These are phyloP conservation scores for Pythium sp. DNA, from an alignment of 352 stramenopile genomes.

Conservation along the genomic window DNA sequence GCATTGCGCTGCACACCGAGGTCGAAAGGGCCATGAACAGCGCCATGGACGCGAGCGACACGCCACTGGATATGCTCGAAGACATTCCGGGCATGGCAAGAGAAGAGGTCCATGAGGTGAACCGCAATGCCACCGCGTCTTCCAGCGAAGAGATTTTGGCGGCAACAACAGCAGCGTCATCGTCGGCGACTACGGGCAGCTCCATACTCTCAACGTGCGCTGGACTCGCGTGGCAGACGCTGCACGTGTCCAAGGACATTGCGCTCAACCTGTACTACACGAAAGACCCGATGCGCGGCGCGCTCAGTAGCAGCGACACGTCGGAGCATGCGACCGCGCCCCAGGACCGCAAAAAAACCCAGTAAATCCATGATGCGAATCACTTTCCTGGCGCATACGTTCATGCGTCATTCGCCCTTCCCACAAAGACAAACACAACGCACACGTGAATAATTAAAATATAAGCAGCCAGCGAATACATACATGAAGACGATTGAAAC, in stretches of 20 bases:
- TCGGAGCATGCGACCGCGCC: neutral
- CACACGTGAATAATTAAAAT: neutral
- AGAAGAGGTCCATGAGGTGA: constrained; percentile 20
- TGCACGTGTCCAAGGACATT: constrained; percentile 43
- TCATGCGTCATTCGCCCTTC: neutral
- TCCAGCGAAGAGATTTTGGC: neutral
- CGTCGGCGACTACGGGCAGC: constrained; percentile 9
- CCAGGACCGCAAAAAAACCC: neutral
- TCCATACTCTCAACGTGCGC: constrained; percentile 34
- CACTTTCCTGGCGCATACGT: neutral
- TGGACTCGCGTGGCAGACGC: constrained; percentile 41
- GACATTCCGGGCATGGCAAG: constrained; percentile 23
- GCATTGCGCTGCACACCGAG: constrained; percentile 38
- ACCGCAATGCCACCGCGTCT: constrained; percentile 2
- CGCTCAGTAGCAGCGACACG: constrained; percentile 18
- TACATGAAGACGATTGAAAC: too few species aligned
- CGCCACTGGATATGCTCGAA: constrained; percentile 36
- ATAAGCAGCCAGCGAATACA: neutral
- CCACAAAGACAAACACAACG: neutral
- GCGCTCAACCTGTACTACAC: constrained; percentile 41
- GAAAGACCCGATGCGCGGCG: constrained; percentile 36
- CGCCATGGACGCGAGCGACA: constrained; percentile 22
- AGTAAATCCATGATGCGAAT: neutral
- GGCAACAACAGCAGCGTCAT: neutral
- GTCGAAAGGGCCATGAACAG: constrained; percentile 53